phyloP scores from a whole-genome alignment of 306 rosid genomes.

The Crotalaria pallida region DNA sequence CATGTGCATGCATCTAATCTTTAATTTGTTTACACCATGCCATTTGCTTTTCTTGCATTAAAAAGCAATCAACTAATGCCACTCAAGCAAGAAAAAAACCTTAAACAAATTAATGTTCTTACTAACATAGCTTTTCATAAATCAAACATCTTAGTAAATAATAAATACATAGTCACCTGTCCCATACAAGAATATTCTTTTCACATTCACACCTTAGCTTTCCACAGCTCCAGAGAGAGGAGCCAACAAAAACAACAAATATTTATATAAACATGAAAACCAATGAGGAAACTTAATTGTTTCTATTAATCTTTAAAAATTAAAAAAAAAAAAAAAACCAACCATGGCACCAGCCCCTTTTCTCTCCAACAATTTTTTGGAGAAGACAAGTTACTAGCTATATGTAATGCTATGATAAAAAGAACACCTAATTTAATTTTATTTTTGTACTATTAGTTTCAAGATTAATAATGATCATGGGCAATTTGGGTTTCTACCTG shows the following conservation, averaged over 20 bases:
- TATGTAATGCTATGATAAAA: slow-evolving; percentile 24
- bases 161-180: slow-evolving; percentile 32
- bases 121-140: slow-evolving; percentile 33
- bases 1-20: slow-evolving; percentile 26
- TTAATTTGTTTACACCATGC: slow-evolving; percentile 11
- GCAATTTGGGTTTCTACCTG: slow-evolving; percentile 43
- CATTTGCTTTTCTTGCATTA: slow-evolving; percentile 18
- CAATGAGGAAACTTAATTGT: slow-evolving; percentile 27
- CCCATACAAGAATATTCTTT: slow-evolving; percentile 36
- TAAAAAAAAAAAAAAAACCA: slow-evolving; percentile 11
- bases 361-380: slow-evolving; percentile 46
- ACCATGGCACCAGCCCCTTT: slow-evolving; percentile 13
- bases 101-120: slow-evolving; percentile 23
- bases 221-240: slow-evolving; percentile 39
- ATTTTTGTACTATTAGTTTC: not conserved
- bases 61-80: slow-evolving; percentile 25
- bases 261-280: slow-evolving; percentile 31
- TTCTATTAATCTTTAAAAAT: slow-evolving; percentile 29
- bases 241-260: slow-evolving; percentile 26
- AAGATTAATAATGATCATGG: slow-evolving; percentile 20
- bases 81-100: slow-evolving; percentile 10
- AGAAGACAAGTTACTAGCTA: slow-evolving; percentile 34
- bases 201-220: slow-evolving; percentile 29
- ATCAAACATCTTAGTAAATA: slow-evolving; percentile 22
- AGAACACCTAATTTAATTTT: not conserved